Base-by-base conservation (phyloP, 257 asterid genomes). In the Nicotiana knightiana region DNA sequence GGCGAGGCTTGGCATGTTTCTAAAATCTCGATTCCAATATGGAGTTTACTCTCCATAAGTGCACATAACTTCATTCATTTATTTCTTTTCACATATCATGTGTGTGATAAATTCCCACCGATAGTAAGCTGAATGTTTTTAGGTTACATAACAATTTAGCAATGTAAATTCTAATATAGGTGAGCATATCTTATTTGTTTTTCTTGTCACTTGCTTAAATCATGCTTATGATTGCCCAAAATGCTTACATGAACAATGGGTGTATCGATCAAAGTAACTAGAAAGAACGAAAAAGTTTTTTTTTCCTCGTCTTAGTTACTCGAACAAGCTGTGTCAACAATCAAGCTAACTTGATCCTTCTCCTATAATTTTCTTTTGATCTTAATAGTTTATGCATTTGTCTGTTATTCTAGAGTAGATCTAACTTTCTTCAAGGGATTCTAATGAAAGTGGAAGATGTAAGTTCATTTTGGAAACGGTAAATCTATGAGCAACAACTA, bases 1-100 rank as follows among this genome's bases (percentile, higher is more conserved):
- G 97, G 88, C 85, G 33, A 90, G 93, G 91, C 77, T 93, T 5
- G 51, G 35, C 83, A 88, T 91, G 81, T 96, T 77, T 28, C 58
- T 96, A 76, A 86, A 88, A 55, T 88, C 94, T 57, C 87, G 80
- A 51, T 80, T 90, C 79, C 71, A 80, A 64, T 64, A 61, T 81
- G 57, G 51, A 18, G 66, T 26, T 75, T 51, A 75, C 79, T 51
- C 79, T 75, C 63, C 79, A 75, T 75, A 75, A 75, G 15, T 75
- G 28, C 43, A 73, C 79, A 26, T 26, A 15, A 12, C 0, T 12
- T 73, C 26, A 6, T 26, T 71, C 39, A 5, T 48, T 12, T 46
- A 28, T 24, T 75, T 26, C 37, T 71, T 2, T 30, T 18, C 39
- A 48, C n/a, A 43, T 26, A 43, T 70, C 51, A 43, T 26, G 39